Evolutionary conservation across 176 grass and related monocot species (phyloP).

Genomic region (Urochloa ruziziensis): DNA sequence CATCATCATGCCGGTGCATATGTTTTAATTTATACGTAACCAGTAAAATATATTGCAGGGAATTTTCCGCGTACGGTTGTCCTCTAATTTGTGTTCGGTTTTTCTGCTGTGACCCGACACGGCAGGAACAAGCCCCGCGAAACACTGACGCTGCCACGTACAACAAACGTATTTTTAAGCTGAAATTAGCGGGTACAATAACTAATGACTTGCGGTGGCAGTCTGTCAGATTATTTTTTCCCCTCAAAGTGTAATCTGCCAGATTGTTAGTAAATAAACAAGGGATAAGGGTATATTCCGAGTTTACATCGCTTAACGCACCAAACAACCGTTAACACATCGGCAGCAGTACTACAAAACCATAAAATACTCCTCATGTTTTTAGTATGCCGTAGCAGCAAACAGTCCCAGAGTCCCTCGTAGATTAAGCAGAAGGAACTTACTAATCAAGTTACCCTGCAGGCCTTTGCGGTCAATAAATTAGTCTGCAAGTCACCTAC

Average conservation of each 20-base stretch:
- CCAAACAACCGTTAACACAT: constrained; percentile 19
- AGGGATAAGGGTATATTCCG: background rate
- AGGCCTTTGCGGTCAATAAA: background rate
- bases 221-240: background rate
- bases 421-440: background rate
- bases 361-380: background rate
- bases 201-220: constrained; percentile 30
- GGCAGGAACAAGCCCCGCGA: background rate
- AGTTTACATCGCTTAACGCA: background rate
- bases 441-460: background rate
- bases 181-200: background rate
- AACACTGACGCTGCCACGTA: background rate
- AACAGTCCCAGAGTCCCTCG: background rate
- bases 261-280: background rate
- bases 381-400: background rate
- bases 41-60: background rate
- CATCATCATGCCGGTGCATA: constrained; percentile 14
- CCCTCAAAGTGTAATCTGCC: no score
- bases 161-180: background rate
- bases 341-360: background rate
- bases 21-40: background rate
- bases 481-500: background rate
- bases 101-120: background rate
- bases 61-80: background rate
- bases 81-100: background rate